Evolutionary conservation across 139 green algal species (phyloP).

Genomic region (Bryopsis sp.): DNA sequence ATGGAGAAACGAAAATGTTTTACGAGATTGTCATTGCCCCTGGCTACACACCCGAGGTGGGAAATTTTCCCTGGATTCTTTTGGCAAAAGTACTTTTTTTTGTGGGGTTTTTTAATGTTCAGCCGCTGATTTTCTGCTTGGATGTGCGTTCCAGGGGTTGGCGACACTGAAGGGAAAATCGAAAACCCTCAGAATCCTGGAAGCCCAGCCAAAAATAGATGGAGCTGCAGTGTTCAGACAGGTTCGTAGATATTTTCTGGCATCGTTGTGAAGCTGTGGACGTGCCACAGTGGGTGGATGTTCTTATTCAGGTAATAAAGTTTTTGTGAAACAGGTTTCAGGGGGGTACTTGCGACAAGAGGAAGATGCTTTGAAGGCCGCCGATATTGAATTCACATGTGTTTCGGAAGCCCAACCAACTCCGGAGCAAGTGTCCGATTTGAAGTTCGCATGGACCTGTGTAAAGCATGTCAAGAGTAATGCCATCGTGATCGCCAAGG

Average conservation of each 20-base stretch:
- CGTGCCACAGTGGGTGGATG: too few relatives aligned
- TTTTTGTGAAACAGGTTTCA: too few relatives aligned
- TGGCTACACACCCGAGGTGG: conserved; percentile 79
- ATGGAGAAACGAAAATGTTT: conserved; percentile 97
- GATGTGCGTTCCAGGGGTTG: conserved; percentile 5
- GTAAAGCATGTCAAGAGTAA: conserved; percentile 99
- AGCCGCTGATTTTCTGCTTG: not conserved
- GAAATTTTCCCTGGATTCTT: not conserved
- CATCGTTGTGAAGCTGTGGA: too few relatives aligned
- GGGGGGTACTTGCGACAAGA: conserved; percentile 79
- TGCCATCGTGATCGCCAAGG: conserved; percentile 96
- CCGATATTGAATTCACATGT: conserved; percentile 71
- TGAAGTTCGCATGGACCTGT: conserved; percentile 90
- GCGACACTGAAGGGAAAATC: conserved; percentile 66
- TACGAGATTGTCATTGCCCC: conserved; percentile 99
- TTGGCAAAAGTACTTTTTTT: not conserved
- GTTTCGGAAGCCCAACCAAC: conserved; percentile 82
- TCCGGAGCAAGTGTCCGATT: conserved; percentile 77
- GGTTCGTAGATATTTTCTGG: too few relatives aligned
- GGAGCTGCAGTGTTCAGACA: conserved; percentile 68
- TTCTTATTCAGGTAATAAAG: too few relatives aligned
- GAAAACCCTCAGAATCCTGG: conserved; percentile 95
- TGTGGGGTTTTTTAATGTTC: not conserved
- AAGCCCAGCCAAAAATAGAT: conserved; percentile 68
- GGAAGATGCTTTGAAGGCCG: conserved; percentile 66